These are phyloP conservation scores for Auricularia sp. DNA, from an alignment of 768 basidiomycete species.

Conservation along the genomic window DNA sequence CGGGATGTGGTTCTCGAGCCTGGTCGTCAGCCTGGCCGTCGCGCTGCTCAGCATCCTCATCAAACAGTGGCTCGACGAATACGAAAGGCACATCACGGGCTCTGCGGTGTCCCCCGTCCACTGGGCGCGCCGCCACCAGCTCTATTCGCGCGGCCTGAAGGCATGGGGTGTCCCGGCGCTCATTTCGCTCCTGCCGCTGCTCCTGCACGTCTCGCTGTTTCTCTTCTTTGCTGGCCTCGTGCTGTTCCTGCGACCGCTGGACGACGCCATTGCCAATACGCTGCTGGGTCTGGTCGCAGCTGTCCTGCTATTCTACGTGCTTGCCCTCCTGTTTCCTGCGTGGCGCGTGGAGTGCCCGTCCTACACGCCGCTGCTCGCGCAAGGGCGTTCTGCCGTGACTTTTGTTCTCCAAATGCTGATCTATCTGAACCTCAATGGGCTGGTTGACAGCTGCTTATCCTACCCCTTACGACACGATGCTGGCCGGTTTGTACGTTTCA, in stretches of 20 bases:
- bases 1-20: conserved; percentile 5
- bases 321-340: conserved; percentile 41
- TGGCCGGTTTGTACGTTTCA: no score
- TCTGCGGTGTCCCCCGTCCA: background rate
- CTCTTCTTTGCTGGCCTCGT: conserved; percentile 6
- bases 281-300: background rate
- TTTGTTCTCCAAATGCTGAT: no score
- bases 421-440: no score
- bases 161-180: background rate
- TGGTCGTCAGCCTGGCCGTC: background rate
- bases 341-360: conserved; percentile 43
- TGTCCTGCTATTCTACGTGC: conserved; percentile 7
- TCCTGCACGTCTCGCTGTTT: conserved; percentile 4
- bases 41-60: conserved; percentile 3
- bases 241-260: background rate
- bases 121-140: background rate
- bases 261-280: background rate
- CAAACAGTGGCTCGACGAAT: background rate
- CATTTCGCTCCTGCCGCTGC: background rate
- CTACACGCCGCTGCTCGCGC: conserved; percentile 32
- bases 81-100: background rate
- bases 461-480: no score
- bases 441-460: no score
- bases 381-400: no score
- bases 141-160: background rate